Conservation (phyloP, 1,284 basidiomycete species). For the Neonothopanus nambi region DNA sequence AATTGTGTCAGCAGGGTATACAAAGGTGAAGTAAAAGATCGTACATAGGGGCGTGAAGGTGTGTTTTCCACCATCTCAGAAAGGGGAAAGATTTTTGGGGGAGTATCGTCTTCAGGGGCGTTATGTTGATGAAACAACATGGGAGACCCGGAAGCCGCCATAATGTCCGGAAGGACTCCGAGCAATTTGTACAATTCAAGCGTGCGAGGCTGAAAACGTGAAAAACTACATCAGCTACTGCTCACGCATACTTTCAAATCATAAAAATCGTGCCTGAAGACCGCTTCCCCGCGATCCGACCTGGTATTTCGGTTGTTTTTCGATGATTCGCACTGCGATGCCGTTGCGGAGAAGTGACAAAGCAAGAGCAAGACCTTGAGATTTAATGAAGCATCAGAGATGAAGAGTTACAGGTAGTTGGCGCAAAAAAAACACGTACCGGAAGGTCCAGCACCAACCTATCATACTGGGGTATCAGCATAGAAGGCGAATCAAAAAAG, state of each 20-base stretch:
- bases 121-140: neutral
- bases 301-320: conserved; percentile 5
- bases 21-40: neutral
- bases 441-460: conserved; percentile 38
- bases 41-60: neutral
- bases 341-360: conserved; percentile 9
- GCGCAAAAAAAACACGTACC: conserved; percentile 28
- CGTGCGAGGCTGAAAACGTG: conserved; percentile 14
- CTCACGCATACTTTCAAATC: too few relatives aligned
- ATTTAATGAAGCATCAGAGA: neutral
- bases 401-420: neutral
- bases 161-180: conserved; percentile 7
- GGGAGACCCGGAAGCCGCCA: neutral
- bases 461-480: too few relatives aligned
- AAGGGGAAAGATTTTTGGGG: neutral
- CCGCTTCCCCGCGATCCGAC: conserved; percentile 9
- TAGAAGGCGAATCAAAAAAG: too few relatives aligned
- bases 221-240: neutral
- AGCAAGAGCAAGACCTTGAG: conserved; percentile 13
- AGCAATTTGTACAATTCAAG: conserved; percentile 13
- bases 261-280: conserved; percentile 3
- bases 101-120: neutral
- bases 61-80: neutral
- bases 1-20: conserved; percentile 24
- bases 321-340: conserved; percentile 13